Conservation (phyloP, 2,329 filamentous ascomycete genomes). For the Beauveria rudraprayagi region DNA sequence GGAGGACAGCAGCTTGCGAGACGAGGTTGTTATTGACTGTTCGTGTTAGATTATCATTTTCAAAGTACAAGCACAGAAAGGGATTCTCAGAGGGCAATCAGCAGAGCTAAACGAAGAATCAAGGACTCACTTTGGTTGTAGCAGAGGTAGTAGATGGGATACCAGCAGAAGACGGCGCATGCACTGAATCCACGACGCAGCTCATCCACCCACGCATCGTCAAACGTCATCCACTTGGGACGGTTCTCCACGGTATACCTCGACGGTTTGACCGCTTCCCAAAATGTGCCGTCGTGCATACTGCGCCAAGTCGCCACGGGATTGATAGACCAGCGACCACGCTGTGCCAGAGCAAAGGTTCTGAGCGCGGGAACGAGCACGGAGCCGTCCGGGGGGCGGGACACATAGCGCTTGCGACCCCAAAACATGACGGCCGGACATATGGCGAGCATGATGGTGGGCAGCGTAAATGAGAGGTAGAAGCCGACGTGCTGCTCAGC, state of each 20-base stretch:
- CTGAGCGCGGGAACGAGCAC: conserved; percentile 57
- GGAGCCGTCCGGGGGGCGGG: conserved; percentile 54
- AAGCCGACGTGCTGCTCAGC: conserved; percentile 69
- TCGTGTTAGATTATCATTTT: conserved; percentile 12
- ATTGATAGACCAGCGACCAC: conserved; percentile 62
- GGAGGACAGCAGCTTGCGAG: conserved; percentile 57
- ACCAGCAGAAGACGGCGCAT: conserved; percentile 62
- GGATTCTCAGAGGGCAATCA: too few species aligned
- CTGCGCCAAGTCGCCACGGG: conserved; percentile 51
- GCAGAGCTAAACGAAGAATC: conserved; percentile 11
- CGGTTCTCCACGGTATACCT: conserved; percentile 44
- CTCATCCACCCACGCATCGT: conserved; percentile 73
- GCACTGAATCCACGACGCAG: conserved; percentile 59
- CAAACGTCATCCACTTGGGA: conserved; percentile 67
- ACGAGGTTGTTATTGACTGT: conserved; percentile 49
- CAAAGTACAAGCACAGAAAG: background rate
- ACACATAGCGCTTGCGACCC: conserved; percentile 50
- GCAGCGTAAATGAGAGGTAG: conserved; percentile 62
- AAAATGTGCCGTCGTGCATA: conserved; percentile 50
- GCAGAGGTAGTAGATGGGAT: conserved; percentile 52
- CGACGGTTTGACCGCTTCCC: conserved; percentile 63
- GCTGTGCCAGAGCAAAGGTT: conserved; percentile 54
- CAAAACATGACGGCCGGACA: conserved; percentile 56
- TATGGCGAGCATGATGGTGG: conserved; percentile 55
- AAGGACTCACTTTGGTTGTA: conserved; percentile 33